A percentile compares a stretch with the other conserved stretches of the same genome.
phyloP scores from a whole-genome alignment of 2,329 filamentous ascomycete genomes.

The Beauveria medogensis region DNA sequence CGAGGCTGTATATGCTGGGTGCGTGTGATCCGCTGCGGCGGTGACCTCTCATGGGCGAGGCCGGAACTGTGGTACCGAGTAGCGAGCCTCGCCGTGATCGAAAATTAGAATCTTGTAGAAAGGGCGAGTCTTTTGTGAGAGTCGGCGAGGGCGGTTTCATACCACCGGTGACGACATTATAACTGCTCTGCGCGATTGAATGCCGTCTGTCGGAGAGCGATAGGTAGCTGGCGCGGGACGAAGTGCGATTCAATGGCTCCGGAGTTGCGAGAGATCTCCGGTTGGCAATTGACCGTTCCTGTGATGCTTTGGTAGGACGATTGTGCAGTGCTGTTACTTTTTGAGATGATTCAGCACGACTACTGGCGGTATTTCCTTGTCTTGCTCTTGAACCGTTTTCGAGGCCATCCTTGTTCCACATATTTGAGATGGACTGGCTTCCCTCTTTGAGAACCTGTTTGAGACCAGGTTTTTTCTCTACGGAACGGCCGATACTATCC shows the following conservation, averaged over 20 bases:
- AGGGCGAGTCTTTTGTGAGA: constrained; percentile 19
- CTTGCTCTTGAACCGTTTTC: constrained; percentile 18
- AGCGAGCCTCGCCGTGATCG: constrained; percentile 17
- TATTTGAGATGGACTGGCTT: constrained; percentile 36
- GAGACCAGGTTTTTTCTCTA: constrained; percentile 39
- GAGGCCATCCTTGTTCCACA: constrained; percentile 40
- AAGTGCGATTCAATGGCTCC: constrained; percentile 27
- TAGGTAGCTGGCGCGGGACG: constrained; percentile 41
- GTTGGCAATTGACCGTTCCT: constrained; percentile 1
- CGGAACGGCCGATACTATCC: background rate
- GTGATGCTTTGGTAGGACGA: constrained; percentile 6
- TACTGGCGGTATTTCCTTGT: constrained; percentile 18
- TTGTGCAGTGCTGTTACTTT: constrained; percentile 13
- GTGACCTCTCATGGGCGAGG: constrained; percentile 13
- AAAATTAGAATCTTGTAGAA: background rate
- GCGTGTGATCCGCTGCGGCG: constrained; percentile 24
- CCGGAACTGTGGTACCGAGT: constrained; percentile 4
- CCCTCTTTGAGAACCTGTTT: constrained; percentile 45
- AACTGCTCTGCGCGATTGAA: constrained; percentile 49
- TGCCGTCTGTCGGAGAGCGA: constrained; percentile 43
- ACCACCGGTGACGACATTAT: constrained; percentile 41
- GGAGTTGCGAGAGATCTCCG: constrained; percentile 15
- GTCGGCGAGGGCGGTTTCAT: constrained; percentile 38
- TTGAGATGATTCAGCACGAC: constrained; percentile 7
- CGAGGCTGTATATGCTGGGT: constrained; percentile 53